phyloP scores from a whole-genome alignment of 352 stramenopile species.

The Phytophthora tubulina region DNA sequence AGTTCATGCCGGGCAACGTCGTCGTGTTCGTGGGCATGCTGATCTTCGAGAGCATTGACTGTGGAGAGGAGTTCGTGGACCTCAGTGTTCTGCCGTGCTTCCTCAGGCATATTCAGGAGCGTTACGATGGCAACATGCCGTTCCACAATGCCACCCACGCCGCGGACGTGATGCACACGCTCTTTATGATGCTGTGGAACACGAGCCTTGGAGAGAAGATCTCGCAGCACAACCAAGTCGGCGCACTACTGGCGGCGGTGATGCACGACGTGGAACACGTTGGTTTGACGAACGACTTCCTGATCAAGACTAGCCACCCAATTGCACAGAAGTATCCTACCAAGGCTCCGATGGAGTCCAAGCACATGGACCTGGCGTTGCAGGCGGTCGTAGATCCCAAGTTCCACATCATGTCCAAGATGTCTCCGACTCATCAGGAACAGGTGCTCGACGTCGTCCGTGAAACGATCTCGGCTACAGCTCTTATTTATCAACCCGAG shows the following conservation, averaged over 20 bases:
- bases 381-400: constrained; percentile 57
- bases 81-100: constrained; percentile 59
- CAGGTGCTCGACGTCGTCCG: constrained; percentile 69
- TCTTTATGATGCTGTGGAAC: constrained; percentile 78
- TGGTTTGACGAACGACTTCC: constrained; percentile 82
- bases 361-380: constrained; percentile 72
- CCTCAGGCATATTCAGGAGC: constrained; percentile 67
- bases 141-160: constrained; percentile 89
- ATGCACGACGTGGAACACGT: constrained; percentile 88
- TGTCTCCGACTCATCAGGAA: constrained; percentile 55
- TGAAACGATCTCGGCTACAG: constrained; percentile 77
- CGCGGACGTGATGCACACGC: constrained; percentile 80
- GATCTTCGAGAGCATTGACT: constrained; percentile 78
- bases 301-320: constrained; percentile 78
- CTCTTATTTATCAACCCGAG: constrained; percentile 84
- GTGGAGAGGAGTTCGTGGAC: constrained; percentile 62
- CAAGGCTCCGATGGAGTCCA: constrained; percentile 79
- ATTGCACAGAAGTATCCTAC: constrained; percentile 70
- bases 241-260: constrained; percentile 72
- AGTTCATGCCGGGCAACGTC: constrained; percentile 71
- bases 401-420: constrained; percentile 67
- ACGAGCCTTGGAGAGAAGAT: constrained; percentile 64
- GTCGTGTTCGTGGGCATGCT: constrained; percentile 76
- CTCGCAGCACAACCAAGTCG: constrained; percentile 74
- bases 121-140: constrained; percentile 72